Conservation (phyloP, 139 green algal genomes). For the Pleodorina starrii region DNA sequence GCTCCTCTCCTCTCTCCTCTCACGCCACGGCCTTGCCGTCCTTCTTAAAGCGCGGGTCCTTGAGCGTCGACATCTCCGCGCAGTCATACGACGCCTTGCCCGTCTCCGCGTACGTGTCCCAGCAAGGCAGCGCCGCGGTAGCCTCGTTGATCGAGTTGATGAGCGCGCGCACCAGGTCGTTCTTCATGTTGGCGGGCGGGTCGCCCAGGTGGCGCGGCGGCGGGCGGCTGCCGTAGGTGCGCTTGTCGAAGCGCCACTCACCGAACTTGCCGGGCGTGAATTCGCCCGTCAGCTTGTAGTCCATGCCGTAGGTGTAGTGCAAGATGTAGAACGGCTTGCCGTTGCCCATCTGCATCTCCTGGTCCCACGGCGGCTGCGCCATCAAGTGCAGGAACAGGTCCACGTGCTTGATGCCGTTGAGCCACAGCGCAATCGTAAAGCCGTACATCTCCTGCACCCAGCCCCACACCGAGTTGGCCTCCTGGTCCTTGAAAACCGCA, state of each 20-base stretch:
- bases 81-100: conserved; percentile 57
- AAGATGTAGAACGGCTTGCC: conserved; percentile 89
- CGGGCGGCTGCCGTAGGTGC: conserved; percentile 77
- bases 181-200: conserved; percentile 83
- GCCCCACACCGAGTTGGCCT: conserved; percentile 88
- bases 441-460: conserved; percentile 97
- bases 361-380: conserved; percentile 94
- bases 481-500: conserved; percentile 91
- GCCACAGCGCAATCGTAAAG: conserved; percentile 86
- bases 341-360: conserved; percentile 59
- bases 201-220: conserved; percentile 74
- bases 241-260: conserved; percentile 97
- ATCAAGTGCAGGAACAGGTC: conserved; percentile 78
- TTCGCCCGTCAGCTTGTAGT: conserved; percentile 81
- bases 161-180: conserved; percentile 83
- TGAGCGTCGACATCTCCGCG: conserved; percentile 24
- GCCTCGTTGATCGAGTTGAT: conserved; percentile 80
- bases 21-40: conserved; percentile 32
- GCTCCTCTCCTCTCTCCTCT: too few species aligned
- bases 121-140: conserved; percentile 76
- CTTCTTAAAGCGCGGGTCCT: conserved; percentile 45
- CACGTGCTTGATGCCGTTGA: conserved; percentile 73
- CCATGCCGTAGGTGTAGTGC: conserved; percentile 98
- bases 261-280: conserved; percentile 91
- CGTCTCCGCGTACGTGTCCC: conserved; percentile 83